Conservation (phyloP, 768 basidiomycete genomes). For the Phaffia tasmanica region DNA sequence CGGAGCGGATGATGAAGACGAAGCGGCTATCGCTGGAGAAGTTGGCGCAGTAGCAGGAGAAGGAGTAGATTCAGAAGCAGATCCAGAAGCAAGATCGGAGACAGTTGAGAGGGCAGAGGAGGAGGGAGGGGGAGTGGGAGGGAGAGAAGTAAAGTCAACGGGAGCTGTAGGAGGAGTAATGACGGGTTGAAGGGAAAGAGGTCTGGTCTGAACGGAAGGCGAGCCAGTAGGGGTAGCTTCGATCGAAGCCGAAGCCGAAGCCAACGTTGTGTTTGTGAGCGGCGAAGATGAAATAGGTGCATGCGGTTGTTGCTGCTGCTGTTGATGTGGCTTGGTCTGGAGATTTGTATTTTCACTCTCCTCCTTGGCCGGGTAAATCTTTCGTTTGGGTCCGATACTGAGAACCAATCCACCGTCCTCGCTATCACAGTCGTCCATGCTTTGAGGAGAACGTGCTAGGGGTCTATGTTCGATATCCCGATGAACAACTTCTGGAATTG, state of each 20-base stretch:
- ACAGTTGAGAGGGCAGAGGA: not conserved
- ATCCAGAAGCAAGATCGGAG: not conserved
- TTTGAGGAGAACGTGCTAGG: too few relatives aligned
- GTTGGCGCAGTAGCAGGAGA: not conserved
- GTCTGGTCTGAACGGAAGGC: slow-evolving; percentile 1
- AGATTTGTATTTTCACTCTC: not conserved
- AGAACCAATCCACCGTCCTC: too few relatives aligned
- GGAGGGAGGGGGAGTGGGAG: not conserved
- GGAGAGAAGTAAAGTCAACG: not conserved
- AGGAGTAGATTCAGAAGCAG: not conserved
- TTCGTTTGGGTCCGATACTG: too few relatives aligned
- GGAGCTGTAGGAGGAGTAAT: not conserved
- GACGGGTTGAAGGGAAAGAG: not conserved
- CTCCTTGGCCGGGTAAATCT: not conserved
- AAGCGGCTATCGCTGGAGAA: not conserved
- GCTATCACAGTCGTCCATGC: too few relatives aligned
- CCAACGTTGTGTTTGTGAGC: slow-evolving; percentile 17
- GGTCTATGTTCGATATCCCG: too few relatives aligned
- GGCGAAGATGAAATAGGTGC: slow-evolving; percentile 5
- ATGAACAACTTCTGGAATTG: too few relatives aligned
- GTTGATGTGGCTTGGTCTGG: not conserved
- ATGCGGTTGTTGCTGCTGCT: not conserved
- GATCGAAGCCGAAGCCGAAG: not conserved
- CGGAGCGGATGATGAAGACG: not conserved
- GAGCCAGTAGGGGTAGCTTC: not conserved